Conservation (phyloP, 345 rosid species). For the Cardiospermum halicacabum region DNA sequence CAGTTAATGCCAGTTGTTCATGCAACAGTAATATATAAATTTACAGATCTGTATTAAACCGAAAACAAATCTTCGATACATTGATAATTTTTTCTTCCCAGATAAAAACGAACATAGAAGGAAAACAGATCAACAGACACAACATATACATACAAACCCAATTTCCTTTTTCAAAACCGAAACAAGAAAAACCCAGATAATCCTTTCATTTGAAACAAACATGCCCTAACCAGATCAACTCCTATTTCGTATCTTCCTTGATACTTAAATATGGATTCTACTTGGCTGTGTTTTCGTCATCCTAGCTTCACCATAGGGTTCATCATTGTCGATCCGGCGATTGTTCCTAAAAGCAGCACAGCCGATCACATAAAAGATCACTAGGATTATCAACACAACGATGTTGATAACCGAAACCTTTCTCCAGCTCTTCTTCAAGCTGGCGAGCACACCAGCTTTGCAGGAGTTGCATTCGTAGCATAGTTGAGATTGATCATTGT, state of each 20-base stretch:
- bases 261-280: slow-evolving; percentile 40
- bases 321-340: slow-evolving; percentile 74
- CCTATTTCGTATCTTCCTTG: background rate
- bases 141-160: slow-evolving; percentile 13
- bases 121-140: background rate
- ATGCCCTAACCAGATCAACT: slow-evolving; percentile 8
- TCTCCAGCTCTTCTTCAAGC: slow-evolving; percentile 89
- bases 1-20: no score
- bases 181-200: slow-evolving; percentile 5
- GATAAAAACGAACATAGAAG: background rate
- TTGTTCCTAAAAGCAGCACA: slow-evolving; percentile 80
- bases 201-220: slow-evolving; percentile 10
- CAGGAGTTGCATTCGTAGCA: slow-evolving; percentile 85
- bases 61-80: slow-evolving; percentile 7
- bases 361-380: slow-evolving; percentile 65
- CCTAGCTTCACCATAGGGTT: slow-evolving; percentile 65
- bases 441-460: slow-evolving; percentile 89
- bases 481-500: slow-evolving; percentile 56
- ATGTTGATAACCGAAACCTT: slow-evolving; percentile 86
- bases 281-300: slow-evolving; percentile 81
- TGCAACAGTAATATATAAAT: background rate
- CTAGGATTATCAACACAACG: slow-evolving; percentile 64
- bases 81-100: background rate
- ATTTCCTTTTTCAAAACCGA: background rate
- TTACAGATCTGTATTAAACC: background rate